Evolutionary conservation across 78 protist genomes (phyloP).

Genomic region (Polysphondylium violaceum): DNA sequence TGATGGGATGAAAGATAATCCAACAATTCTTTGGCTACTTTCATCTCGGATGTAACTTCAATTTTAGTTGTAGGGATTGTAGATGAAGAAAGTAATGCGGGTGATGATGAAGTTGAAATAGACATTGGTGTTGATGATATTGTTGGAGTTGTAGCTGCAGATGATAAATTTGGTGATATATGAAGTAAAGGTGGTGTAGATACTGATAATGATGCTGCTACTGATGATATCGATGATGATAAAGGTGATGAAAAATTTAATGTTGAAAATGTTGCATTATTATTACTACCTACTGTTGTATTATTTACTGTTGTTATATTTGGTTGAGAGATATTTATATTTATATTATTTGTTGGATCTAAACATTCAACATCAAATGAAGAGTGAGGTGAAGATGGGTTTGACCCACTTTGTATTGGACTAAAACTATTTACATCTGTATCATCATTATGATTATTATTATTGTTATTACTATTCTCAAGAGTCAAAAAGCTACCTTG

Average conservation of each 20-base stretch:
- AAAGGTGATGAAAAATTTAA: neutral
- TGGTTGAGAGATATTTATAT: constrained; percentile 12
- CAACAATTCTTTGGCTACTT: constrained; percentile 49
- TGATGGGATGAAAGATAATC: constrained; percentile 44
- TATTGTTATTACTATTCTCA: neutral
- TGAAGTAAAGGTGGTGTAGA: neutral
- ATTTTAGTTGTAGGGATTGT: neutral
- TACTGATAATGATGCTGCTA: constrained; percentile 14
- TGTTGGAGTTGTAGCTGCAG: neutral
- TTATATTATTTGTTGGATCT: neutral
- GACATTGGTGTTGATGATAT: neutral
- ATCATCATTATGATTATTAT: neutral
- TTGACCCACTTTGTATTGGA: neutral
- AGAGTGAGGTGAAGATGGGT: neutral
- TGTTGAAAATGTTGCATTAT: neutral
- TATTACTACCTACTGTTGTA: neutral
- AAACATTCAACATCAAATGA: neutral
- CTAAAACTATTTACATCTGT: too few species aligned
- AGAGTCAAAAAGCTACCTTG: neutral
- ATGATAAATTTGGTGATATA: neutral
- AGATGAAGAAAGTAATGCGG: constrained; percentile 15
- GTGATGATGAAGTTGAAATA: neutral
- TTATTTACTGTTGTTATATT: neutral
- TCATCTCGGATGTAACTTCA: constrained; percentile 18
- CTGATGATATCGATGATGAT: constrained; percentile 1